Base-by-base conservation (phyloP, 2,329 filamentous ascomycete genomes). In the Ciborinia camelliae region DNA sequence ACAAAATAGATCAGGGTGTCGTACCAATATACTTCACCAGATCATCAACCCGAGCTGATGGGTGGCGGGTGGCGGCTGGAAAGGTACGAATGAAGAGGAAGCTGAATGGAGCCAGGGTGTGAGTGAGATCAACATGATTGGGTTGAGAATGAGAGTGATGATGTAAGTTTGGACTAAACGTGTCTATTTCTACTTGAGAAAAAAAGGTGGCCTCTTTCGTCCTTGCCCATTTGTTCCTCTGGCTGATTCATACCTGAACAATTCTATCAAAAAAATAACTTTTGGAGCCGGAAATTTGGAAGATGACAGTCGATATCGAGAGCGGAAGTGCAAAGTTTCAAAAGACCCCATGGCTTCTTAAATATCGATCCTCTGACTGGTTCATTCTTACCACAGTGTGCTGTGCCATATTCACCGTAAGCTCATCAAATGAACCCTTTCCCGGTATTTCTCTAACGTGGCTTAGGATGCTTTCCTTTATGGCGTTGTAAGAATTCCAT, bases 391-490 rank as follows among this genome's bases (percentile, higher is more conserved):
- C 47, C 32, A 67, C 66, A 15, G 53, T 67, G 30, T 67, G 66
- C 39, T 50, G 62, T 43, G 59, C 66, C 12, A 61, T 54, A 8
- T 67, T 67, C 52, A 67, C 54, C 12, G 66, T 65, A 50, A 37
- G 63, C 30, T 20, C n/a, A 15, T 18, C 47, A 30, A 53, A 43
- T 30, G 20, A 39, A 26, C n/a, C 10, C n/a, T 35, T 30, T 23
- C 20, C 45, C 32, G 14, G 3, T 26, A 50, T n/a, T 28, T 43
- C 45, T 59, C 57, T 65, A 54, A 65, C 39, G n/a, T 43, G 20
- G 72, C 65, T 43, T 57, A 67, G 66, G 86, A 88, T 72, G 83
- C 87, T 72, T 86, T 87, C 71, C 79, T 84, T 43, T 87, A 87
- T 70, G 83, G 80, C 23, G 76, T 87, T 30, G 66, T 67, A 62